Evolutionary conservation across 1,284 basidiomycete genomes (phyloP).

Genomic region (Abortiporus biennis): DNA sequence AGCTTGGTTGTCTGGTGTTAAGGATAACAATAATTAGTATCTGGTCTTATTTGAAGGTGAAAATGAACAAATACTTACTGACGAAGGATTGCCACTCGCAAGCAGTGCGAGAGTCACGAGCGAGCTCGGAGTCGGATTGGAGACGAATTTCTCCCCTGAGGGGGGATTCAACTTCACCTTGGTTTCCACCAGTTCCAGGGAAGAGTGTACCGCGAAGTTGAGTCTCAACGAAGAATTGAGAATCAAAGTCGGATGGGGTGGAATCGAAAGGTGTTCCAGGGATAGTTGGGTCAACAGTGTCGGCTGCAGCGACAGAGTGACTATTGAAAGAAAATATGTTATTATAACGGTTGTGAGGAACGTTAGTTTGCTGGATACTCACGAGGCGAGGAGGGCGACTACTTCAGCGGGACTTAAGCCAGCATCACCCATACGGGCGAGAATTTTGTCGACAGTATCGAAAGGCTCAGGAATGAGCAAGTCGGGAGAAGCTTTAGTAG

Average conservation of each 20-base stretch:
- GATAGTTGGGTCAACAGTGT: constrained; percentile 18
- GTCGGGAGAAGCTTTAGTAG: constrained; percentile 17
- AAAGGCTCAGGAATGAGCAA: constrained; percentile 23
- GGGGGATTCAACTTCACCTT: constrained; percentile 22
- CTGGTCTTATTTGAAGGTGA: not conserved
- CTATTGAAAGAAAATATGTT: constrained; percentile 5
- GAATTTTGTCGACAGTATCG: constrained; percentile 22
- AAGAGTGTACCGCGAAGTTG: constrained; percentile 22
- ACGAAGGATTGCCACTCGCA: constrained; percentile 23
- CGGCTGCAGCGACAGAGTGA: constrained; percentile 23
- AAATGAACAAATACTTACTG: constrained; percentile 7
- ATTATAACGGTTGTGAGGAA: not conserved
- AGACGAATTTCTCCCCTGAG: constrained; percentile 25
- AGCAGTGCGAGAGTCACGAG: constrained; percentile 21
- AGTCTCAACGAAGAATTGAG: constrained; percentile 22
- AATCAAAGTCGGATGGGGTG: constrained; percentile 19
- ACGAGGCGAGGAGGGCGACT: constrained; percentile 23
- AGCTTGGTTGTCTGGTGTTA: constrained; percentile 6
- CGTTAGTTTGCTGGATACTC: not conserved
- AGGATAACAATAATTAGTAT: not conserved
- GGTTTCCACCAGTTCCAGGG: constrained; percentile 20
- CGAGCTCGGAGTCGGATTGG: constrained; percentile 22
- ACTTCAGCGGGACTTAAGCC: constrained; percentile 21
- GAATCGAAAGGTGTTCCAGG: constrained; percentile 24
- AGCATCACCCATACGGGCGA: constrained; percentile 21